Conservation (phyloP, 225 moss, liverwort and hornwort genomes). For the Pseudisothecium myosuroides region DNA sequence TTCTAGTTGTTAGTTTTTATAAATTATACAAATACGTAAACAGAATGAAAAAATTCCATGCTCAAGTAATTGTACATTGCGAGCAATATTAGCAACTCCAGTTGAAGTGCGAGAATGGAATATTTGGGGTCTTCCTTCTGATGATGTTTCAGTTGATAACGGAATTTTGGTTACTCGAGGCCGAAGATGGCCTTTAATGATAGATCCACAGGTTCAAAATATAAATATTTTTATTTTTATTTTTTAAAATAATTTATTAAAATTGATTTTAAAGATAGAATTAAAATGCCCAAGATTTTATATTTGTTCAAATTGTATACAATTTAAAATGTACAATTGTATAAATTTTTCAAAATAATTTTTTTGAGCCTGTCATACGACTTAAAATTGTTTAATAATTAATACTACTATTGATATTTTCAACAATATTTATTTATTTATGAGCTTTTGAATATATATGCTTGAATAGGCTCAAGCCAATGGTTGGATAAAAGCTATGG, state of each 20-base stretch:
- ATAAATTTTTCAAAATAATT: not conserved
- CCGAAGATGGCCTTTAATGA: constrained; percentile 82
- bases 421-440: too few relatives aligned
- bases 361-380: too few relatives aligned
- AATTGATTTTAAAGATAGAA: not conserved
- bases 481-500: constrained; percentile 92
- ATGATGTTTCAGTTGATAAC: constrained; percentile 84
- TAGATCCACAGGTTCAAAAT: constrained; percentile 63
- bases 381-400: not conserved
- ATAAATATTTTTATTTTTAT: rapidly evolving
- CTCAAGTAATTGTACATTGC: constrained; percentile 52
- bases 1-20: too few relatives aligned
- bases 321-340: not conserved
- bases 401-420: not conserved
- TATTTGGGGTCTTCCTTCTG: constrained; percentile 91
- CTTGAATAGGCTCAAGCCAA: constrained; percentile 60
- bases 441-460: not conserved
- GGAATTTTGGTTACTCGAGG: constrained; percentile 77
- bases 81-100: constrained; percentile 63
- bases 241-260: too few relatives aligned
- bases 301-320: not conserved
- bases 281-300: not conserved
- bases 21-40: too few relatives aligned
- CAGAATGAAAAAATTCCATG: constrained; percentile 69
- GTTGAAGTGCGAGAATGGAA: constrained; percentile 91